These are phyloP conservation scores for Chytriomyces sp. DNA, from an alignment of 192 early-diverging fungal species.

Conservation along the genomic window DNA sequence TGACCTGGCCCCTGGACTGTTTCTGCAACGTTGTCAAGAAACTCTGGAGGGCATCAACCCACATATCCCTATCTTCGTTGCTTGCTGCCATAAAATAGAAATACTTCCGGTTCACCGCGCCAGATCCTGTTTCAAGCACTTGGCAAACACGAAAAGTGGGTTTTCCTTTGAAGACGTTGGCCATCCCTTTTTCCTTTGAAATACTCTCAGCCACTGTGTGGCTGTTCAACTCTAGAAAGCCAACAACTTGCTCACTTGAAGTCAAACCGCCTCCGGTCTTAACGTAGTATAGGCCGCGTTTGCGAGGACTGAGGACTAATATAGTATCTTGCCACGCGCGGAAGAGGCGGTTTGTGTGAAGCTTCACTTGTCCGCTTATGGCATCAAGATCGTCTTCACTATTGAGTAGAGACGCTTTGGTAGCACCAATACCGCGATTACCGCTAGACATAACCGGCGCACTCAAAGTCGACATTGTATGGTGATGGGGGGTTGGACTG, in stretches of 20 bases:
- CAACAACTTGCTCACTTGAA: constrained; percentile 28
- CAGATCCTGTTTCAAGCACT: constrained; percentile 5
- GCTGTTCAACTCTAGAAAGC: constrained; percentile 20
- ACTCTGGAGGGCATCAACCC: constrained; percentile 10
- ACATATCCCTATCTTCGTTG: constrained; percentile 16
- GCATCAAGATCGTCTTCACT: constrained; percentile 25
- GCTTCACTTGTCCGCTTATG: constrained; percentile 10
- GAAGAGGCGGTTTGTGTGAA: constrained; percentile 20
- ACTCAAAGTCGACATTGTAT: background rate
- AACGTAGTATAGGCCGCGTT: constrained; percentile 28
- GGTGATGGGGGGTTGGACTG: background rate
- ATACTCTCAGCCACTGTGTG: background rate
- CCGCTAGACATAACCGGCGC: background rate
- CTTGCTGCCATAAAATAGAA: constrained; percentile 9
- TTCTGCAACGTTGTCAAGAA: constrained; percentile 3
- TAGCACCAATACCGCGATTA: background rate
- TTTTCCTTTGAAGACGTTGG: constrained; percentile 9
- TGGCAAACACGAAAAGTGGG: constrained; percentile 17
- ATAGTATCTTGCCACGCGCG: constrained; percentile 24
- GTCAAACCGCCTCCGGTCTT: constrained; percentile 7
- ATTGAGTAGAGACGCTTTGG: constrained; percentile 7
- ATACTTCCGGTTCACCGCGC: constrained; percentile 13
- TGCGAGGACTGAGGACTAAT: constrained; percentile 17
- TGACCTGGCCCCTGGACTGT: background rate
- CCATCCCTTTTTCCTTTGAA: background rate